Evolutionary conservation across 2,329 filamentous ascomycete species (phyloP), one percentile per base, ranked within the genome.

Genomic region (Aotearoamyces nothofagi): DNA sequence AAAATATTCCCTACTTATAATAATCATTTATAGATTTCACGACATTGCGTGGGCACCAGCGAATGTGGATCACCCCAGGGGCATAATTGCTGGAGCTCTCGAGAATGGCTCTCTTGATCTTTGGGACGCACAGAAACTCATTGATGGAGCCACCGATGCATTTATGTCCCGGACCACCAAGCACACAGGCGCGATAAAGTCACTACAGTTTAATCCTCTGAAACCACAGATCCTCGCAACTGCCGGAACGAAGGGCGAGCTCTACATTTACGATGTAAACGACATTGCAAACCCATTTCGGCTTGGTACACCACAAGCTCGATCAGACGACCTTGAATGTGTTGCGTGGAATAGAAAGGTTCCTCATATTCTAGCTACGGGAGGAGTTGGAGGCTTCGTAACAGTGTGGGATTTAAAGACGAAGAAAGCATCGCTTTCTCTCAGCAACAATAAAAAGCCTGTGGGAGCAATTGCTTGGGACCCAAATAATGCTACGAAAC

Each of bases 311-410:
- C 69, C 79, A 20, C 82, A 82, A 23, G 86, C 84, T 38, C 78
- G 87, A 49, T 80, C 84, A 22, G 87, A 96, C 46, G 90, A 98
- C 44, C 81, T 96, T 39, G 90, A 96, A 47, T 92, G 86, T 41
- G 64, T 98, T 35, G 87, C 93, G 43, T 98, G 92, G 92, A 98
- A 98, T 57, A 86, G 84, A 50, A 96, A 92, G 59, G 87, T 96
- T 23, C 73, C 87, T 9, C 87, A 98, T 51, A 98, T 98, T 51
- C 60, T 98, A 42, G 90, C 87, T 11, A 96, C 87, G 7, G 90
- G 90, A 40, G 87, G 86, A 49, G 79, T 74, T 37, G 86, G 84
- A 27, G 90, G 90, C 4, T 92, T 96, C 47, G 86, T 96, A 19
- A 96, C 90, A 2, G 87, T 98, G 11, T 98, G 90, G 90, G 90